Base-by-base conservation (phyloP, 2,329 filamentous ascomycete genomes). In the Cladophialophora exuberans region DNA sequence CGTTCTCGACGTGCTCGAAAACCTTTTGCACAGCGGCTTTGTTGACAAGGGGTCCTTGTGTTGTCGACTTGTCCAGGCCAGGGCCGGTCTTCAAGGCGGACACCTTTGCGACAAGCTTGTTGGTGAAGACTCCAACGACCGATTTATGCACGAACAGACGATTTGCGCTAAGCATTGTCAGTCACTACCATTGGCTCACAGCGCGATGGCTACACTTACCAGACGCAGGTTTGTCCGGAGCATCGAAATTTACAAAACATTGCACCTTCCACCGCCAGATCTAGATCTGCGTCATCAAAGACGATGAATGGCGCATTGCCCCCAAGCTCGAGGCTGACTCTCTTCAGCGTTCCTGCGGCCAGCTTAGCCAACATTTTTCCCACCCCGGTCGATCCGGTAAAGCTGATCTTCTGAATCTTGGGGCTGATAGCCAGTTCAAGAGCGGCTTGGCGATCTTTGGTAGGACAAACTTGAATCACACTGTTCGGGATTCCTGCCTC, bases 121-220 rank as follows among this genome's bases (percentile, higher is more conserved):
- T 81, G 84, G 41, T 82, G 63, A 94, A 94, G 26, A 79, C 75
- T 65, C 92, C 87, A 73, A 93, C 90, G 70, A 94, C 82, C 56
- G 84, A 85, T 23, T 79, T 76, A 70, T 95, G 90, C 6, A 94
- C 81, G 70, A 88, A 92, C 61, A 95, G 83, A 25, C 90, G 80
- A 76, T 95, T 94, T 23, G 78, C 78, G 64, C 77, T 38, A 38
- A 11, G 18, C 15, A 17, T 3, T 31, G 28, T 31, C 28, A 31
- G 28, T 31, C 6, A 13, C n/a, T n/a, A n/a, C n/a, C 13, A 13
- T 61, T 15, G 54, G 54, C 28, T 42, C 26, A 18, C 6, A 6
- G 6, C 13, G 7, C 28, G 28, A 31, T 31, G 6, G 28, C n/a
- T 17, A n/a, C 10, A 15, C 35, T 38, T 15, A 38, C 35, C 35